A percentile compares a stretch with the other conserved stretches of the same genome.
Evolutionary conservation across 2,329 filamentous ascomycete genomes (phyloP).

Genomic region (Ophioceras dolichostomum): DNA sequence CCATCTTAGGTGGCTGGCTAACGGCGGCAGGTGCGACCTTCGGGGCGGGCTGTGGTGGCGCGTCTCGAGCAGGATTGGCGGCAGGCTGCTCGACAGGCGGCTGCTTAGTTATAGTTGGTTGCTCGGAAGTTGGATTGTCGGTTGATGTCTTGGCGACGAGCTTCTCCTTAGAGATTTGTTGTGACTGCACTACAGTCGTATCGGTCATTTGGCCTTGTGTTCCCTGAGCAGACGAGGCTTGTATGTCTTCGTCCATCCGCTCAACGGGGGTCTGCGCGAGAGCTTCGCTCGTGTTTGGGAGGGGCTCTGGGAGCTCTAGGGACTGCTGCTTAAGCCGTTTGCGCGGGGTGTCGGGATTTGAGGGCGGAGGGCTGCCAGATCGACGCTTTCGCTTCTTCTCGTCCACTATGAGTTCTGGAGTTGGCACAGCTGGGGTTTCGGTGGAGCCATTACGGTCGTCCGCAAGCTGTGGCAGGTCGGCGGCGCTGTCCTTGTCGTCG

Average conservation of each 20-base stretch:
- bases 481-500: not conserved
- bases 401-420: conserved; percentile 7
- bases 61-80: not conserved
- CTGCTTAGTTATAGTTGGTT: not conserved
- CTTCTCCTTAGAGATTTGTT: no score
- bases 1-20: conserved; percentile 5
- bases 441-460: no score
- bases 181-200: no score
- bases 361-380: conserved; percentile 48
- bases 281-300: not conserved
- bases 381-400: conserved; percentile 53
- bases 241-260: no score
- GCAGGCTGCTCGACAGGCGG: not conserved
- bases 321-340: conserved; percentile 25
- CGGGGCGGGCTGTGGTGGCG: not conserved
- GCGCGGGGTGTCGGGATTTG: conserved; percentile 13
- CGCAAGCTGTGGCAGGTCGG: no score
- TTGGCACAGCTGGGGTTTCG: no score
- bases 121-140: no score
- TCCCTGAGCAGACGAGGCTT: no score
- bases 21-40: not conserved
- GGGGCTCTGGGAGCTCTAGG: not conserved
- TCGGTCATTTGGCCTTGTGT: no score
- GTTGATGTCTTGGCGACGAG: no score
- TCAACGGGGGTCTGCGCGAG: not conserved